Evolutionary conservation across 1,284 basidiomycete species (phyloP).

Genomic region (Ceratobasidium sp.): DNA sequence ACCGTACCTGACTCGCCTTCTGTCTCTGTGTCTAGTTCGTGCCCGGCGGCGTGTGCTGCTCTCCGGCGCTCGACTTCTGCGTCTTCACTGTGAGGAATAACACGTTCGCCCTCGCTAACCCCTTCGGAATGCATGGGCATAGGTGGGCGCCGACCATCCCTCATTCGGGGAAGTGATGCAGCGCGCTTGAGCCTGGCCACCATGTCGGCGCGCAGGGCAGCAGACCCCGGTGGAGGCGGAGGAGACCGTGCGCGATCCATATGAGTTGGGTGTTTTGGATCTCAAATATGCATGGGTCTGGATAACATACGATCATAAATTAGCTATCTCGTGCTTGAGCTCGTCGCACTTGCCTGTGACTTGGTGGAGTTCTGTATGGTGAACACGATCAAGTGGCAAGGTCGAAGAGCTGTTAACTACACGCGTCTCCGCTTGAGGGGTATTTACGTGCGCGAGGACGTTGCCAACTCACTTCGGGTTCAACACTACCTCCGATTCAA

Average conservation of each 20-base stretch:
- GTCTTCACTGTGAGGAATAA: conserved; percentile 19
- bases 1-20: conserved; percentile 32
- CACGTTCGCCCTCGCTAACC: conserved; percentile 42
- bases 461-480: conserved; percentile 26
- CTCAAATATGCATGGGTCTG: conserved; percentile 15
- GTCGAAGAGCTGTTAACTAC: not conserved
- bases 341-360: conserved; percentile 5
- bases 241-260: conserved; percentile 30
- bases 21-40: conserved; percentile 31
- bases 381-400: not conserved
- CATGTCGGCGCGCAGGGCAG: conserved; percentile 78
- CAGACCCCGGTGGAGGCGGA: conserved; percentile 44
- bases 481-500: not conserved
- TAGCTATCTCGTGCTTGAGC: not conserved
- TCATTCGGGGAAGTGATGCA: conserved; percentile 85
- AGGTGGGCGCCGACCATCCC: conserved; percentile 81
- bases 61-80: conserved; percentile 20
- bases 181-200: conserved; percentile 88
- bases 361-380: too few relatives aligned
- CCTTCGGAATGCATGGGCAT: conserved; percentile 84
- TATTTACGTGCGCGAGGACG: not conserved
- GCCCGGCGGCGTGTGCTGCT: conserved; percentile 27
- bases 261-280: not conserved
- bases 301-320: not conserved
- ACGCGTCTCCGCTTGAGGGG: conserved; percentile 2